Percentiles rank a stretch among this genome's conserved stretches.
Conservation (phyloP, 164 flowering plant genomes). For the Nymphaea thermarum region DNA sequence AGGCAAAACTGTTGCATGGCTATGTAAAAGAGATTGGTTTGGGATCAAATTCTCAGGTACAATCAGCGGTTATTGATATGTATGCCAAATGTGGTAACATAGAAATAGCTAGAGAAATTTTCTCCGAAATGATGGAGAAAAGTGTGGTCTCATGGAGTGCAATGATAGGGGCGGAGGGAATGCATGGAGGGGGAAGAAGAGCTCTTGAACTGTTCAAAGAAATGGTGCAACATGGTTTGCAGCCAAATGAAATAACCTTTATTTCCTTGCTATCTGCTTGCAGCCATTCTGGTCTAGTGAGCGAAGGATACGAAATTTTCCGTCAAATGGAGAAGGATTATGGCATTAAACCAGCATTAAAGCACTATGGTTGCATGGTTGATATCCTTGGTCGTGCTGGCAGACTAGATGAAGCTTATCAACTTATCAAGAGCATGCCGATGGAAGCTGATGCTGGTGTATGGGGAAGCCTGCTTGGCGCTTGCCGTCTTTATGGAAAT, state of each 20-base stretch:
- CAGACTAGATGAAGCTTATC: slow-evolving; percentile 13
- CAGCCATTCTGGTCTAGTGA: slow-evolving; percentile 22
- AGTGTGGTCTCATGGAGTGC: slow-evolving; percentile 20
- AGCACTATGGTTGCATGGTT: slow-evolving; percentile 19
- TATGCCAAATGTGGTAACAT: slow-evolving; percentile 63
- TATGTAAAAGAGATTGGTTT: slow-evolving; percentile 9
- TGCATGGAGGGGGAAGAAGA: slow-evolving; percentile 17
- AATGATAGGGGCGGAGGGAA: slow-evolving; percentile 23
- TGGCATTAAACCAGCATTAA: slow-evolving; percentile 13
- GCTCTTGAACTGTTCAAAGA: slow-evolving; percentile 13
- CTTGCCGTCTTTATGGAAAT: slow-evolving; percentile 18
- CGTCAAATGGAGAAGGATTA: slow-evolving; percentile 12
- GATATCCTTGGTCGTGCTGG: slow-evolving; percentile 23
- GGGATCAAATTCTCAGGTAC: slow-evolving; percentile 6
- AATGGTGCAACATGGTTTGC: slow-evolving; percentile 8
- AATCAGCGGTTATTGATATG: slow-evolving; percentile 66
- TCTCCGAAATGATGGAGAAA: slow-evolving; percentile 5
- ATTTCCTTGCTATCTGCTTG: slow-evolving; percentile 19
- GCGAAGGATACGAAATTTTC: slow-evolving; percentile 15
- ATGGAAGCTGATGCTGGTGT: slow-evolving; percentile 14
- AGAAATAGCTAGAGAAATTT: slow-evolving; percentile 12
- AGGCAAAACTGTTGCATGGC: slow-evolving; percentile 14
- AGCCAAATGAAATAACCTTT: slow-evolving; percentile 18
- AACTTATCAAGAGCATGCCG: slow-evolving; percentile 12
- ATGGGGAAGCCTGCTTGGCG: slow-evolving; percentile 20